phyloP scores from a whole-genome alignment of 257 asterid genomes.

The Petunia secreta region DNA sequence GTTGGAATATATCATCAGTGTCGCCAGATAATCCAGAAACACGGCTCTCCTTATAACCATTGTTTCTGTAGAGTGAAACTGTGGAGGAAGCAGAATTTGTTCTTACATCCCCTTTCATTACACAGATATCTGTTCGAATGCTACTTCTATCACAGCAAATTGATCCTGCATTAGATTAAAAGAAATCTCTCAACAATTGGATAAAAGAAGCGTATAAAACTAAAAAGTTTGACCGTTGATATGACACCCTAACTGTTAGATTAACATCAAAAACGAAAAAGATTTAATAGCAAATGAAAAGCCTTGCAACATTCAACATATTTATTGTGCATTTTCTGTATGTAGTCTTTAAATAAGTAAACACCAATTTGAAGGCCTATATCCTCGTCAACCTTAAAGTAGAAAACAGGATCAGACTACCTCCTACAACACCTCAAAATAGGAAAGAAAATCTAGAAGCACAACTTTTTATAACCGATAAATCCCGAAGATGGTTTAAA shows the following conservation, averaged over 20 bases:
- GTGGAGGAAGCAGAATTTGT: constrained; percentile 47
- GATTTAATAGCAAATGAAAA: neutral
- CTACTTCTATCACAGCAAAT: constrained; percentile 75
- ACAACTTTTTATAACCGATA: too few species aligned
- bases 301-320: neutral
- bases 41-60: neutral
- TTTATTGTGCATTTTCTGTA: too few species aligned
- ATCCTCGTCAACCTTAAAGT: too few species aligned
- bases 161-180: constrained; percentile 41
- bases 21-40: neutral
- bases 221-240: neutral
- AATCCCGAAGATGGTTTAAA: too few species aligned
- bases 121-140: constrained; percentile 54
- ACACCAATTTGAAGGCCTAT: too few species aligned
- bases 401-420: too few species aligned
- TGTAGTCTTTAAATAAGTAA: too few species aligned
- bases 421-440: too few species aligned
- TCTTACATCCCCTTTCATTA: constrained; percentile 70
- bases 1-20: constrained; percentile 44
- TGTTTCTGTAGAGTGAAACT: constrained; percentile 39
- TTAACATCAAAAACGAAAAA: neutral
- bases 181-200: neutral
- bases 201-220: neutral
- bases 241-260: neutral
- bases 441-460: too few species aligned